These are phyloP conservation scores for Phellopilus nigrolimitatus DNA, from an alignment of 1,284 basidiomycete genomes.

Conservation along the genomic window DNA sequence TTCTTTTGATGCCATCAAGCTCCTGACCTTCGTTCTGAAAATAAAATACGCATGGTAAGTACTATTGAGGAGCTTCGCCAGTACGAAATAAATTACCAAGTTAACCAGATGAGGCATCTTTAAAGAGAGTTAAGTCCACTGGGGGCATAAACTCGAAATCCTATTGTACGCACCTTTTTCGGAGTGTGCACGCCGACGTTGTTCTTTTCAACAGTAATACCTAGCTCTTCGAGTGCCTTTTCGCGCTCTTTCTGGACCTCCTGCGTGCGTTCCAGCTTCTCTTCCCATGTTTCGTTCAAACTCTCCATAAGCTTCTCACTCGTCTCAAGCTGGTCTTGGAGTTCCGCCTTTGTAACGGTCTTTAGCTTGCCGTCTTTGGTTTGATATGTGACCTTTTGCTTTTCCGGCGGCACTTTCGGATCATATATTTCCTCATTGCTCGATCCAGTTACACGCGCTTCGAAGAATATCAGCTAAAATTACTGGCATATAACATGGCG, in stretches of 20 bases:
- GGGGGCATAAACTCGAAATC: background rate
- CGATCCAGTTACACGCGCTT: conserved; percentile 67
- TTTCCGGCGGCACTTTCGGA: conserved; percentile 84
- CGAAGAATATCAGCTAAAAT: conserved; percentile 19
- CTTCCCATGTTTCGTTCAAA: conserved; percentile 97
- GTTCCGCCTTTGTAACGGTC: conserved; percentile 93
- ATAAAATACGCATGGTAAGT: conserved; percentile 20
- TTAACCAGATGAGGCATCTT: conserved; percentile 95
- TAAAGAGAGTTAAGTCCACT: conserved; percentile 25
- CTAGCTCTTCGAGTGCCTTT: conserved; percentile 94
- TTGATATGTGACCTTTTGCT: conserved; percentile 93
- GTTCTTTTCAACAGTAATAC: conserved; percentile 96
- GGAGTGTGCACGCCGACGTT: conserved; percentile 96
- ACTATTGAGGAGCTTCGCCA: background rate
- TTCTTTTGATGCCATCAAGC: background rate
- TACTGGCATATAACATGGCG: conserved; percentile 7
- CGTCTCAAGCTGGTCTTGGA: conserved; percentile 95
- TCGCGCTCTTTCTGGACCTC: conserved; percentile 95
- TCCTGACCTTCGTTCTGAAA: conserved; percentile 76
- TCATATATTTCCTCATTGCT: conserved; percentile 78
- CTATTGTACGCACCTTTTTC: conserved; percentile 64
- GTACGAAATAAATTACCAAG: conserved; percentile 51
- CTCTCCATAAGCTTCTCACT: conserved; percentile 97
- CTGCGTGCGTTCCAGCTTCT: conserved; percentile 90
- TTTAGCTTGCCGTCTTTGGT: conserved; percentile 92